Evolutionary conservation across 768 basidiomycete genomes (phyloP).

Genomic region (Boletus reticuloceps): DNA sequence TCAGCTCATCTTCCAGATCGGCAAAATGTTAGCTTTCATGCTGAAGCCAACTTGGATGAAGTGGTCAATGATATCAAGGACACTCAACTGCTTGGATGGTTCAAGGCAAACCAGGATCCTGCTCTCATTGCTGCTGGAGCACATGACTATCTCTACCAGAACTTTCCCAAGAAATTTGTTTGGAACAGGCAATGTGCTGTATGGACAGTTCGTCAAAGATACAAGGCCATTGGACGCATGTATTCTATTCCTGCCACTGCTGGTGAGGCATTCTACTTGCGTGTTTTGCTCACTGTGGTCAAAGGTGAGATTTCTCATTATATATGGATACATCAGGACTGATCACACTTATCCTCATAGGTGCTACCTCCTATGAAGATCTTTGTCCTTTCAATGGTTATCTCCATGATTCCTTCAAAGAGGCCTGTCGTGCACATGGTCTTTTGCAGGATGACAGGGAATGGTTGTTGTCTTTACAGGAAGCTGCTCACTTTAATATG

Average conservation of each 20-base stretch:
- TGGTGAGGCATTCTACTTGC: constrained; percentile 41
- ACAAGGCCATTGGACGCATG: constrained; percentile 14
- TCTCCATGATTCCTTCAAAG: constrained; percentile 32
- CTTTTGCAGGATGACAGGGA: constrained; percentile 49
- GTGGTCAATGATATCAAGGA: neutral
- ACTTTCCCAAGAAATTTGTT: constrained; percentile 17
- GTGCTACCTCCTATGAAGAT: constrained; percentile 5
- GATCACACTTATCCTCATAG: neutral
- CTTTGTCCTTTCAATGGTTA: constrained; percentile 4
- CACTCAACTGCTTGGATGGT: neutral
- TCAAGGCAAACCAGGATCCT: neutral
- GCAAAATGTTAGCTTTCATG: neutral
- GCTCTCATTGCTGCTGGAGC: neutral
- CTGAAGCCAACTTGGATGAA: neutral
- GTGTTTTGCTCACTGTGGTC: constrained; percentile 37
- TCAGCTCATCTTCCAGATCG: too few species aligned
- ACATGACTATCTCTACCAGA: constrained; percentile 25
- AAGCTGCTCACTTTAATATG: constrained; percentile 27
- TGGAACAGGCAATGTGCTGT: constrained; percentile 15
- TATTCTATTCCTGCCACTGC: constrained; percentile 14
- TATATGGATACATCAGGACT: neutral
- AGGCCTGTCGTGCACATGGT: constrained; percentile 40
- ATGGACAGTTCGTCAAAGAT: constrained; percentile 31
- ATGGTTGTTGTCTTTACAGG: constrained; percentile 40
- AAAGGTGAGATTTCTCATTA: neutral